phyloP scores from a whole-genome alignment of 805 yeast genomes.

The Limtongozyma cylindracea region DNA sequence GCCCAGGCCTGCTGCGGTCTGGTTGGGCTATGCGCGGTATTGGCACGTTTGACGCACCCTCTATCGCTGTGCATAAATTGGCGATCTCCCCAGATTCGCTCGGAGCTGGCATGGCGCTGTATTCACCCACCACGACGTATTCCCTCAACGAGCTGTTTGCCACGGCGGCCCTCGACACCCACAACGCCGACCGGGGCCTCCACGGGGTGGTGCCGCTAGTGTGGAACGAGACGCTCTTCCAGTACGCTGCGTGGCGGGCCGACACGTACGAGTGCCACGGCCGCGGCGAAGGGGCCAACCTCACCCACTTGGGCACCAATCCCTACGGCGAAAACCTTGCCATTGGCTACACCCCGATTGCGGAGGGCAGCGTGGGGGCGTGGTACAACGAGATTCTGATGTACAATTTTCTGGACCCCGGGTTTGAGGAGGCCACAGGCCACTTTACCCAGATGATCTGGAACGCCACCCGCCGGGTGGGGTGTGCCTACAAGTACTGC shows the following conservation, averaged over 20 bases:
- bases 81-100: too few relatives aligned
- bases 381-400: constrained; percentile 45
- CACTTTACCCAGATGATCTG: constrained; percentile 65
- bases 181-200: constrained; percentile 12
- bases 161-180: constrained; percentile 10
- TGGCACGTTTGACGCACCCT: too few relatives aligned
- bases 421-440: constrained; percentile 29
- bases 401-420: constrained; percentile 28
- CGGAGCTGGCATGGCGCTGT: too few relatives aligned
- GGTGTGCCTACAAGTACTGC: constrained; percentile 36
- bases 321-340: constrained; percentile 64
- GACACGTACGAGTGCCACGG: constrained; percentile 6
- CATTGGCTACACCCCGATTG: constrained; percentile 32
- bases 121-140: too few relatives aligned
- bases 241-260: constrained; percentile 19
- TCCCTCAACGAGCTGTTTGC: too few relatives aligned
- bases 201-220: constrained; percentile 7
- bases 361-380: too few relatives aligned
- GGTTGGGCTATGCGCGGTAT: too few relatives aligned
- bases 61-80: too few relatives aligned
- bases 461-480: constrained; percentile 32
- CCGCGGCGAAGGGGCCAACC: constrained; percentile 26
- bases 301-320: constrained; percentile 39
- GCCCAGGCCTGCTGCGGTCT: too few relatives aligned
- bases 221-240: constrained; percentile 11